Percentiles rank a stretch among this genome's conserved stretches.
phyloP scores from a whole-genome alignment of 176 grass and related monocot genomes.

The Phragmites australis region DNA sequence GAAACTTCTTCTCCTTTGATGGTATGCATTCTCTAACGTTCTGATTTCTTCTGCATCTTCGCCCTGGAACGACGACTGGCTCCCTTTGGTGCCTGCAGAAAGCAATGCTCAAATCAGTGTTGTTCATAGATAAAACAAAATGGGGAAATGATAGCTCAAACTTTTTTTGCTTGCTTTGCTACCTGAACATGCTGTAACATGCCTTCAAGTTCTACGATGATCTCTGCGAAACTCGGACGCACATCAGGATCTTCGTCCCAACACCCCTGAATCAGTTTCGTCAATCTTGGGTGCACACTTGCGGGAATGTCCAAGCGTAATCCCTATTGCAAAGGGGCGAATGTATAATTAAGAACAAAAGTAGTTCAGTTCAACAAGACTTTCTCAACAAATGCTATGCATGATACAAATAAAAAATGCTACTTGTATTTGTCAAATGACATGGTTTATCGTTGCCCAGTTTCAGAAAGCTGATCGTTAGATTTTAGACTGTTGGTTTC shows the following conservation, averaged over 20 bases:
- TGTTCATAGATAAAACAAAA: not conserved
- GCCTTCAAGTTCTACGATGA: conserved; percentile 62
- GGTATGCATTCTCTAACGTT: conserved; percentile 2
- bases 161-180: not conserved
- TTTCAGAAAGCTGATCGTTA: not conserved
- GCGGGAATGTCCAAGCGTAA: conserved; percentile 63
- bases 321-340: conserved; percentile 46
- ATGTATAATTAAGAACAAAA: too few relatives aligned
- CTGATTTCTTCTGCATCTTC: conserved; percentile 71
- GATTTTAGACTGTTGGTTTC: not conserved
- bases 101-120: not conserved
- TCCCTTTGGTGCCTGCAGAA: conserved; percentile 43
- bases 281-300: conserved; percentile 53
- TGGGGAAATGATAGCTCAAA: not conserved
- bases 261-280: conserved; percentile 56
- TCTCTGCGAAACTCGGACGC: conserved; percentile 63
- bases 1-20: not conserved
- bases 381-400: too few relatives aligned
- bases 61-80: conserved; percentile 38
- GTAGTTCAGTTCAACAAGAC: too few relatives aligned
- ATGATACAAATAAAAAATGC: too few relatives aligned
- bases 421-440: too few relatives aligned
- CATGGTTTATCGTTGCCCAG: too few relatives aligned
- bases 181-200: conserved; percentile 68
- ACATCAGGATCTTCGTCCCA: conserved; percentile 61